Base-by-base conservation (phyloP, 2,329 filamentous ascomycete genomes). In the Chaetomiaceae sp. region DNA sequence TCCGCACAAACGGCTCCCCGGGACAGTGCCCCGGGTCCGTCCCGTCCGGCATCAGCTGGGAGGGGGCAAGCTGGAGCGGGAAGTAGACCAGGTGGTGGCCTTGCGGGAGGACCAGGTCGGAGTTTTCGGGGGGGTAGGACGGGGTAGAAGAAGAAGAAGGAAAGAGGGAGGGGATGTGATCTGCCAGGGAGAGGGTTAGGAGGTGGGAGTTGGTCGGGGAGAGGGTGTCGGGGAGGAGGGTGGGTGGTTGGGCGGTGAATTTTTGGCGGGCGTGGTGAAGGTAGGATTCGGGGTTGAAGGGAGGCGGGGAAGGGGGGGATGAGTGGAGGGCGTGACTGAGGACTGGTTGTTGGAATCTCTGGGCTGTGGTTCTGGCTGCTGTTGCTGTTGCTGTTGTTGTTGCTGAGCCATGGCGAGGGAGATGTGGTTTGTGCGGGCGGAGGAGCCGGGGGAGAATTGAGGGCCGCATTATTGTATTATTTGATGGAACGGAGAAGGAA, bases 71-170 rank as follows among this genome's bases (percentile, higher is more conserved):
- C 57, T 83, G 80, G 10, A 87, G 80, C 54, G 90, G 89, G 71
- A 96, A 96, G 73, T 95, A 95, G 59, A 92, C 82, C 32, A 96
- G 77, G 68, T 96, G 90, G 67, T 95, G 85, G 32, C 86, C 87
- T 27, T 80, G 76, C 0, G 85, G 83, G 6, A 86, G 71, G 3
- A 66, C 41, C 5, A n/a, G 11, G 40, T 45, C 33, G 5, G n/a
- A n/a, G 4, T 11, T 25, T 14, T 20, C 14, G 14, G 16, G 37
- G 9, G 13, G 20, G 5, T 25, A 21, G 18, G 37, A 25, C 8
- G 37, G 9, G 20, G 37, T 14, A 14, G 32, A 33, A 14, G 32
- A 33, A 14, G 32, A 33, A 5, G 83, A 84, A 20, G 76, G 79
- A 50, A 80, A 83, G 1, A 84, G 80, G 27, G 78, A 75, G 29